Base-by-base conservation (phyloP, 2,329 filamentous ascomycete species). In the Sporothrix pseudoabietina region DNA sequence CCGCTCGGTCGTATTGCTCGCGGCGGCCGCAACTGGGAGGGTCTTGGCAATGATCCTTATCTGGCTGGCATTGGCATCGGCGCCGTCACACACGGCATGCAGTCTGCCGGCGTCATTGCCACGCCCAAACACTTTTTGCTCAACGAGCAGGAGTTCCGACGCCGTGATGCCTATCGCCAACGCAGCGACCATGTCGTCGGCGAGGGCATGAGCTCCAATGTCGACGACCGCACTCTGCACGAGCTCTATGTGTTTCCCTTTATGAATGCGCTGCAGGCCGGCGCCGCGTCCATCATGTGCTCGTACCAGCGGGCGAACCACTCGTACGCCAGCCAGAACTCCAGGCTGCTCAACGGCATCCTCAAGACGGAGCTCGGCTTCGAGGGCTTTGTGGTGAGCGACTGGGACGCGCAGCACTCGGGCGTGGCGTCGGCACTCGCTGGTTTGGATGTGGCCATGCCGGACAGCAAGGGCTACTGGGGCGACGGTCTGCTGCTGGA, bases 291-390 rank as follows among this genome's bases (percentile, higher is more conserved):
- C 0, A 80, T 91, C 54, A 91, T 91, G 90, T 91, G 89, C 82
- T 88, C 88, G 0, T 93, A 92, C 82, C 89, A 92, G 78, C 88
- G 91, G 72, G 83, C 91, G 77, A 94, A 94, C 80, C 89, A 88
- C 79, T 91, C 88, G 1, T 93, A 93, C 78, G 89, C 83, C n/a
- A 94, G 92, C 79, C 88, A 93, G 78, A 94, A 93, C 80, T 88
- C 88, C 69, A 89, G 90, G 77, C 81, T 91, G 10, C 83, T 92
- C 76, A 94, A 93, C 76, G 87, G 89, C 8, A 81, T 94, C 0
- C 83, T 94, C 73, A 94, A 89, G 80, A 84, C 82, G 0, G 87
- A 89, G 77, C 80, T 89, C 2, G 88, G 85, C 2, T 93, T 93
- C 78, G 87, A 91, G 30, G 91, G 91, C 0, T 92, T 92, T 77